Percentiles rank a stretch among this genome's conserved stretches.
Conservation (phyloP, 345 rosid genomes). For the Brassica incana region DNA sequence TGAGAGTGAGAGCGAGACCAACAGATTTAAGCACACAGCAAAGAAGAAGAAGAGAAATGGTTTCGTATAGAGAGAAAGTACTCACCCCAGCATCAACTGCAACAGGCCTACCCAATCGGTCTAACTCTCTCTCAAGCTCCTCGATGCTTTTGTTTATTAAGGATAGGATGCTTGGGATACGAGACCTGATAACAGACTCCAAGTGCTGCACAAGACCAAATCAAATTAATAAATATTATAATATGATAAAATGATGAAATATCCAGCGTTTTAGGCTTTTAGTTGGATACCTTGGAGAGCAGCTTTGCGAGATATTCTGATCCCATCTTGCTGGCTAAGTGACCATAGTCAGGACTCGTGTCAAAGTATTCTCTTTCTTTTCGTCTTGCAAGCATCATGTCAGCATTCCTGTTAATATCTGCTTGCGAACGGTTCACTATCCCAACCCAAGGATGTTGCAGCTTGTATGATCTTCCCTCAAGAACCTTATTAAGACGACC, state of each 20-base stretch:
- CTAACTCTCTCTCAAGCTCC: conserved; percentile 88
- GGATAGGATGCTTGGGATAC: conserved; percentile 83
- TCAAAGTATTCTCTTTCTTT: conserved; percentile 89
- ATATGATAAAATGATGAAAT: no score
- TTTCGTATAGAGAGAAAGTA: background rate
- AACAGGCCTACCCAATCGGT: conserved; percentile 84
- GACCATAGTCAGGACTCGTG: conserved; percentile 90
- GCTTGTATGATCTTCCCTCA: conserved; percentile 86
- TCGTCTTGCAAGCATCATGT: conserved; percentile 86
- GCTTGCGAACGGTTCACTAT: conserved; percentile 98
- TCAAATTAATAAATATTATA: no score
- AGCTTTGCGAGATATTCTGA: conserved; percentile 94
- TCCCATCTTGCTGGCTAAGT: conserved; percentile 89
- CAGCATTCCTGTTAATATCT: conserved; percentile 82
- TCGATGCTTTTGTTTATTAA: conserved; percentile 87
- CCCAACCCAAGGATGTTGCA: conserved; percentile 97
- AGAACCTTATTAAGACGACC: conserved; percentile 57
- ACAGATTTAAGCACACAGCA: conserved; percentile 6
- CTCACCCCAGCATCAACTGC: conserved; percentile 95
- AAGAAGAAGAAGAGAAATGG: background rate
- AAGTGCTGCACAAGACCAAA: conserved; percentile 56
- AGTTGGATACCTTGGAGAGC: conserved; percentile 70
- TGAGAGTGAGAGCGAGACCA: conserved; percentile 34
- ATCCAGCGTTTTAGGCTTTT: background rate
- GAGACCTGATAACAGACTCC: conserved; percentile 83